Percentiles rank a stretch among this genome's conserved stretches.
Conservation (phyloP, 2,329 filamentous ascomycete genomes). For the Diaporthe citrichinensis region DNA sequence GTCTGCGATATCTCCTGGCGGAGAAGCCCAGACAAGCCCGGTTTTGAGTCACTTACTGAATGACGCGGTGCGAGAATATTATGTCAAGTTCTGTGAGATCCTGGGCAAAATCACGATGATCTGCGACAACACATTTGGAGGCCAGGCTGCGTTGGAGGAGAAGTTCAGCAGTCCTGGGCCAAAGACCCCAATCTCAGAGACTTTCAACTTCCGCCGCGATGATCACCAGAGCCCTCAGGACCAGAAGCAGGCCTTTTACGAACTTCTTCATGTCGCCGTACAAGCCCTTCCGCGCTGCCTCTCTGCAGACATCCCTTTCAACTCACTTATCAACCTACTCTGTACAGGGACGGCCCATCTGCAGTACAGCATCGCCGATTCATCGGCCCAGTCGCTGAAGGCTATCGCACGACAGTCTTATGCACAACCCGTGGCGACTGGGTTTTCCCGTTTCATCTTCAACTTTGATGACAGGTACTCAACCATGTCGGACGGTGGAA, state of each 20-base stretch:
- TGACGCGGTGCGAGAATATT: conserved; percentile 86
- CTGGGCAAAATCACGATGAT: conserved; percentile 95
- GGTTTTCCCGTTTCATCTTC: conserved; percentile 97
- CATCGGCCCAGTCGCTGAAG: conserved; percentile 92
- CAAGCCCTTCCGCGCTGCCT: conserved; percentile 96
- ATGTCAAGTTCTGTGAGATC: conserved; percentile 93
- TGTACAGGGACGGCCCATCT: conserved; percentile 98
- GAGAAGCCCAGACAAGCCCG: conserved; percentile 77
- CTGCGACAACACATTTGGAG: conserved; percentile 97
- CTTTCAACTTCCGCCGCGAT: conserved; percentile 92
- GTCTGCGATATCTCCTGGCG: conserved; percentile 54
- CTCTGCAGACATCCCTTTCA: conserved; percentile 91
- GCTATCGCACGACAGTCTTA: conserved; percentile 94
- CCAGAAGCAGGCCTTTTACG: conserved; percentile 94
- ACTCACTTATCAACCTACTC: conserved; percentile 91
- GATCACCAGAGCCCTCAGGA: conserved; percentile 81
- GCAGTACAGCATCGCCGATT: conserved; percentile 90
- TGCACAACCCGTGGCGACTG: conserved; percentile 95
- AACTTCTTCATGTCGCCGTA: conserved; percentile 93
- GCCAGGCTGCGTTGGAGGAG: conserved; percentile 94
- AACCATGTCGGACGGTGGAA: conserved; percentile 97
- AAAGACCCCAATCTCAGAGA: conserved; percentile 95
- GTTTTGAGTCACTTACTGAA: conserved; percentile 75
- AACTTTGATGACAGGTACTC: conserved; percentile 98
- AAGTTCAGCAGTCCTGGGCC: conserved; percentile 90